Conservation (phyloP, 192 early-diverging fungal genomes). For the Linnemannia hyalina region DNA sequence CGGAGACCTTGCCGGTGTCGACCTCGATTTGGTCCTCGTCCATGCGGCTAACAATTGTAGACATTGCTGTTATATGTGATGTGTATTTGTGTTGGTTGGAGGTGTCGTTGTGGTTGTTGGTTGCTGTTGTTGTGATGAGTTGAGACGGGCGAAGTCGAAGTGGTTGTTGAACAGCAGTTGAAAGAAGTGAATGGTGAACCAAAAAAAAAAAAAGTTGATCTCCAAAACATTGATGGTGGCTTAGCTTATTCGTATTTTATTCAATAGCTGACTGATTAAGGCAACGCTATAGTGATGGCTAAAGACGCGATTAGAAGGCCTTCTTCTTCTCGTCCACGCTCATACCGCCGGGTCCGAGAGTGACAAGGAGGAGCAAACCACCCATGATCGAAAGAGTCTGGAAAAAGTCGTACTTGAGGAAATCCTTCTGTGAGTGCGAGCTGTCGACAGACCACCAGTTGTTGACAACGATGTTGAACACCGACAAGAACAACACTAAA, state of each 20-base stretch:
- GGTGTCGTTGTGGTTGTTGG: not conserved
- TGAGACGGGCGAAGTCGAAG: slow-evolving; percentile 5
- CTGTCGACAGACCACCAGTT: slow-evolving; percentile 96
- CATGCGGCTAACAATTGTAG: slow-evolving; percentile 36
- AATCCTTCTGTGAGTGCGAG: slow-evolving; percentile 86
- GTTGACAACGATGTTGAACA: slow-evolving; percentile 94
- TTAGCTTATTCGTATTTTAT: not conserved
- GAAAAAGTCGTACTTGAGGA: slow-evolving; percentile 99
- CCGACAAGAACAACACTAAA: slow-evolving; percentile 87
- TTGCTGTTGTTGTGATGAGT: not conserved
- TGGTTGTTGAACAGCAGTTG: not conserved
- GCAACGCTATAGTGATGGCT: too few species aligned
- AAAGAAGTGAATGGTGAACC: not conserved
- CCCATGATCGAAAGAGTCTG: slow-evolving; percentile 97
- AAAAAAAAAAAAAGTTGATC: slow-evolving; percentile 9
- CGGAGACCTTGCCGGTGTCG: slow-evolving; percentile 59
- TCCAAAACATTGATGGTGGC: not conserved
- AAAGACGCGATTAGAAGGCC: slow-evolving; percentile 72
- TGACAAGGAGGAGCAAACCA: slow-evolving; percentile 93
- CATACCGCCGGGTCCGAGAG: slow-evolving; percentile 91
- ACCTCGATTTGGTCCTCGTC: slow-evolving; percentile 43
- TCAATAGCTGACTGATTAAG: not conserved
- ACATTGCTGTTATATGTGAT: slow-evolving; percentile 16
- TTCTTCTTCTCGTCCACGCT: slow-evolving; percentile 99
- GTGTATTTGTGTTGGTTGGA: not conserved